Evolutionary conservation across 2,329 filamentous ascomycete species (phyloP).

Genomic region (Colletotrichum nymphaeae): DNA sequence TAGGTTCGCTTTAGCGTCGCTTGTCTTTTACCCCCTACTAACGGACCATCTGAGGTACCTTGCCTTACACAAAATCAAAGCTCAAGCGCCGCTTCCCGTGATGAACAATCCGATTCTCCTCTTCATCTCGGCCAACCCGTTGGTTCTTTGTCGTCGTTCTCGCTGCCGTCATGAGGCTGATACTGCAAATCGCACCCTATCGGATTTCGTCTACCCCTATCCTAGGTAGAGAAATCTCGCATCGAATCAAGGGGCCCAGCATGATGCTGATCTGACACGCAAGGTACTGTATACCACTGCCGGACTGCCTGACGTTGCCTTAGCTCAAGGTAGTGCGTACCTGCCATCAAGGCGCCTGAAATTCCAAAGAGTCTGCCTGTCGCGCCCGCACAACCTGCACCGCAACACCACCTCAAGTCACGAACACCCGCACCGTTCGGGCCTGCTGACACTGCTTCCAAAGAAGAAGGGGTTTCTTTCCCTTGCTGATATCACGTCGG

Average conservation of each 20-base stretch:
- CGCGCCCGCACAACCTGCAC: slow-evolving; percentile 3
- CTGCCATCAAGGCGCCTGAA: neutral
- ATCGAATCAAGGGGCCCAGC: slow-evolving; percentile 14
- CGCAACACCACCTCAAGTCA: neutral
- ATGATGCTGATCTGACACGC: slow-evolving; percentile 25
- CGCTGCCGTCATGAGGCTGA: slow-evolving; percentile 6
- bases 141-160: slow-evolving; percentile 10
- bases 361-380: neutral
- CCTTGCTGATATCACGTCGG: slow-evolving; percentile 12
- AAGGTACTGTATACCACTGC: neutral
- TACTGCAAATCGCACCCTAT: neutral
- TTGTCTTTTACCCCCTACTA: neutral
- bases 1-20: neutral
- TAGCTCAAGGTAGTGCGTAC: slow-evolving; percentile 1
- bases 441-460: neutral
- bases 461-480: neutral
- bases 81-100: neutral
- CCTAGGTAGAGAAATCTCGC: slow-evolving; percentile 9
- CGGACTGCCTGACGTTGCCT: neutral
- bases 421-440: neutral
- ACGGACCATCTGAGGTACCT: neutral
- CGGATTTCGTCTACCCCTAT: slow-evolving; percentile 12
- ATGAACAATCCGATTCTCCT: neutral
- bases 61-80: neutral
- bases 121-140: neutral